These are phyloP conservation scores for Colletotrichum cereale DNA, from an alignment of 2,329 filamentous ascomycete species.

Conservation along the genomic window DNA sequence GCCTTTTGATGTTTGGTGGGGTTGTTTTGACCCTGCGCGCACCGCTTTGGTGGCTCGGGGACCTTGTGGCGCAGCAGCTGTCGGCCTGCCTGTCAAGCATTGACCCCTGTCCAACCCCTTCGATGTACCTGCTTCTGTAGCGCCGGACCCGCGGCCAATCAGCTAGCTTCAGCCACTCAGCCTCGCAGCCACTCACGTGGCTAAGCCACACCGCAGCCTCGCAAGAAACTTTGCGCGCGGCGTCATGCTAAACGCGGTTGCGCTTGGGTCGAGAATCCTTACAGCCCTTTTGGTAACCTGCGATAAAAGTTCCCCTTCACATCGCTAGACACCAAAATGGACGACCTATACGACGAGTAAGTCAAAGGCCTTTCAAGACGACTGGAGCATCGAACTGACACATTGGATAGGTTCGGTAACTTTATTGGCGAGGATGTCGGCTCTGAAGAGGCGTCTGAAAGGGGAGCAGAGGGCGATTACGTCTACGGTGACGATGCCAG, in stretches of 20 bases:
- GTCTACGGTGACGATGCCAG: slow-evolving; percentile 83
- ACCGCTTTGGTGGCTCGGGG: slow-evolving; percentile 7
- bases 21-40: slow-evolving; percentile 27
- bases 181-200: slow-evolving; percentile 35
- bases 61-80: slow-evolving; percentile 36
- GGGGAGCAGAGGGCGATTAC: slow-evolving; percentile 80
- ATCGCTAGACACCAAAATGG: slow-evolving; percentile 68
- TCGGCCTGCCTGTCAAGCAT: slow-evolving; percentile 8
- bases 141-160: slow-evolving; percentile 8
- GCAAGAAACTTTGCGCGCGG: slow-evolving; percentile 41
- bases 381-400: not conserved
- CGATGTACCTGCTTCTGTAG: slow-evolving; percentile 32
- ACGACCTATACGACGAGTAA: slow-evolving; percentile 97
- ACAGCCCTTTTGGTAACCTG: slow-evolving; percentile 13
- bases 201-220: slow-evolving; percentile 34
- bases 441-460: slow-evolving; percentile 88
- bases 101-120: slow-evolving; percentile 7
- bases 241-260: slow-evolving; percentile 37
- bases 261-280: slow-evolving; percentile 21
- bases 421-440: slow-evolving; percentile 93
- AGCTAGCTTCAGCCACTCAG: slow-evolving; percentile 22
- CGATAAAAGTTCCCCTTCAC: slow-evolving; percentile 2
- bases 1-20: slow-evolving; percentile 40
- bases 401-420: slow-evolving; percentile 85
- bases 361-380: slow-evolving; percentile 30